phyloP scores from a whole-genome alignment of 2,329 filamentous ascomycete species.

The Hirsutella minnesotensis region DNA sequence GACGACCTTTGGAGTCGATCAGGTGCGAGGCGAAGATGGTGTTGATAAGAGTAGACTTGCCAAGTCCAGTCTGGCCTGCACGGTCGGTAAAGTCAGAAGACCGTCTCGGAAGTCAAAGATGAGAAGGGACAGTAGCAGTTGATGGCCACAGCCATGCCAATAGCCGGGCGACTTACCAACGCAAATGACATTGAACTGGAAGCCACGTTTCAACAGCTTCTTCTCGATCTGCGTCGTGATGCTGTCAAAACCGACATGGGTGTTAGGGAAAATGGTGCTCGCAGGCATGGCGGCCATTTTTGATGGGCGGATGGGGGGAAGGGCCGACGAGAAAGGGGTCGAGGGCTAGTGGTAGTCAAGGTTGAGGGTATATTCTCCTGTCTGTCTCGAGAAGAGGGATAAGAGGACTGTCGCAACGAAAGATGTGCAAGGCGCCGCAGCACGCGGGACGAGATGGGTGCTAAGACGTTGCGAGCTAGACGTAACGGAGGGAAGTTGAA shows the following conservation, averaged over 20 bases:
- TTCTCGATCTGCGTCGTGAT: slow-evolving; percentile 99
- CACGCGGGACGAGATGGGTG: background rate
- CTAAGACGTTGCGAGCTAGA: background rate
- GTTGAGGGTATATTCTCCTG: background rate
- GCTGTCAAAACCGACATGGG: slow-evolving; percentile 99
- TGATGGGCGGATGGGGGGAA: slow-evolving; percentile 9
- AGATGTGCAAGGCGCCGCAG: slow-evolving; percentile 3
- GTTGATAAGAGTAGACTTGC: slow-evolving; percentile 98
- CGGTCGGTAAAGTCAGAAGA: slow-evolving; percentile 7
- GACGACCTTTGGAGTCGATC: slow-evolving; percentile 95
- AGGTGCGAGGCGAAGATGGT: slow-evolving; percentile 99
- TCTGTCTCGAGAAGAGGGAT: slow-evolving; percentile 23
- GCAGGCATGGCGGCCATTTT: slow-evolving; percentile 51
- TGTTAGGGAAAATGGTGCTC: slow-evolving; percentile 73
- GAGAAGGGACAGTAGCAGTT: background rate
- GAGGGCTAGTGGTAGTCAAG: background rate
- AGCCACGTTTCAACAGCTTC: slow-evolving; percentile 98
- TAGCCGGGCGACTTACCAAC: slow-evolving; percentile 62
- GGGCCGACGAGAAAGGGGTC: background rate
- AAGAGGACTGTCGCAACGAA: slow-evolving; percentile 12
- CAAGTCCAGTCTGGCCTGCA: slow-evolving; percentile 90
- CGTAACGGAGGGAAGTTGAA: slow-evolving; percentile 1
- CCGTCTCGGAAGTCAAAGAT: background rate
- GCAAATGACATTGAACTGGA: slow-evolving; percentile 99
- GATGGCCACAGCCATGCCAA: background rate